Evolutionary conservation across 805 yeast genomes (phyloP).

Genomic region (Saccharomycopsis selenospora): DNA sequence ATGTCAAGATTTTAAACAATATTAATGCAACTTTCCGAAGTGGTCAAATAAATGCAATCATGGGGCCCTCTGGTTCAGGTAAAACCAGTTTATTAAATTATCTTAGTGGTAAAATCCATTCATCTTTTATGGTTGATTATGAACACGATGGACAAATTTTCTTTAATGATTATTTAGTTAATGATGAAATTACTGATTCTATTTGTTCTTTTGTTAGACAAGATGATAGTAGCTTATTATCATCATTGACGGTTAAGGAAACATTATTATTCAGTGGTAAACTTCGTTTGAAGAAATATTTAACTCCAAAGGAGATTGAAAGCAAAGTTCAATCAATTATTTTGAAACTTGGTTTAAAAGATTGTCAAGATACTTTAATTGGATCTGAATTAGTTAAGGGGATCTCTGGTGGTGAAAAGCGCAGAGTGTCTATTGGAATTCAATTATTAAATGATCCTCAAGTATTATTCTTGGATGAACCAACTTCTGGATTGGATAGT

Average conservation of each 20-base stretch:
- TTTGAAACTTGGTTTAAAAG: slow-evolving; percentile 57
- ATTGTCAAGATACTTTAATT: slow-evolving; percentile 69
- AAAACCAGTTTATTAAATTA: slow-evolving; percentile 61
- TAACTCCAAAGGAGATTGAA: slow-evolving; percentile 36
- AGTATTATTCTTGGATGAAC: slow-evolving; percentile 72
- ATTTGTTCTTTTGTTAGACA: slow-evolving; percentile 75
- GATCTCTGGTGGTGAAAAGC: slow-evolving; percentile 72
- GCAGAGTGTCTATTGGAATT: slow-evolving; percentile 76
- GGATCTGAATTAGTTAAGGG: slow-evolving; percentile 58
- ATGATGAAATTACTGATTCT: slow-evolving; percentile 31
- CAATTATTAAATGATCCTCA: slow-evolving; percentile 69
- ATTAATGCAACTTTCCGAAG: slow-evolving; percentile 47
- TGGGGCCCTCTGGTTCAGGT: slow-evolving; percentile 82
- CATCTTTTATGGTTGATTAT: slow-evolving; percentile 29
- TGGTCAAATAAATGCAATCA: slow-evolving; percentile 57
- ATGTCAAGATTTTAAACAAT: slow-evolving; percentile 32
- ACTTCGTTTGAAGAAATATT: slow-evolving; percentile 46
- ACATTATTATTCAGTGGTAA: slow-evolving; percentile 67
- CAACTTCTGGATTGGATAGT: slow-evolving; percentile 83
- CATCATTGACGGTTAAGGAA: slow-evolving; percentile 71
- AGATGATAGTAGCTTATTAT: slow-evolving; percentile 65
- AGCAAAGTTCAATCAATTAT: slow-evolving; percentile 49
- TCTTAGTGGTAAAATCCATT: slow-evolving; percentile 51
- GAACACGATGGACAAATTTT: slow-evolving; percentile 35
- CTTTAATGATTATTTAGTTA: slow-evolving; percentile 36